Evolutionary conservation across 768 basidiomycete species (phyloP).

Genomic region (Gymnopilus dilepis): DNA sequence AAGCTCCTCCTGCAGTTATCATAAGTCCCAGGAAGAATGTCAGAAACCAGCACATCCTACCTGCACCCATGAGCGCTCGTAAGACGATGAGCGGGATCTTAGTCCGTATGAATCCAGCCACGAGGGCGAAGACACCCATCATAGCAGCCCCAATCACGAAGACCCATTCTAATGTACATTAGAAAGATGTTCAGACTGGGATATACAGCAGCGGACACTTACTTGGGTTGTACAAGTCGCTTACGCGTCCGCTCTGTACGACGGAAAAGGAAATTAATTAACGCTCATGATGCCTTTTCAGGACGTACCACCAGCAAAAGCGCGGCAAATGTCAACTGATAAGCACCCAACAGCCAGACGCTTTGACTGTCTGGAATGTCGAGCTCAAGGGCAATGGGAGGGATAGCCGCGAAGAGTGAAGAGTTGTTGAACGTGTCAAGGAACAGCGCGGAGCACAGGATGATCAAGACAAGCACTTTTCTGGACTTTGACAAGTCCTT

Average conservation of each 20-base stretch:
- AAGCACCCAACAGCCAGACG: slow-evolving; percentile 49
- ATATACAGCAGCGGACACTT: slow-evolving; percentile 11
- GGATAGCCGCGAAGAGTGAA: slow-evolving; percentile 45
- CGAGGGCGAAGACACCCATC: slow-evolving; percentile 50
- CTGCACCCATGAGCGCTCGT: slow-evolving; percentile 55
- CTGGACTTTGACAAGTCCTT: slow-evolving; percentile 16
- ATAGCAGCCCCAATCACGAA: slow-evolving; percentile 46
- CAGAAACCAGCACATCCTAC: slow-evolving; percentile 27
- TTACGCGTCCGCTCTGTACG: slow-evolving; percentile 43
- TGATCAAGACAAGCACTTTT: slow-evolving; percentile 31
- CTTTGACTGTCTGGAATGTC: slow-evolving; percentile 28
- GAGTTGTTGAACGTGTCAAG: slow-evolving; percentile 50
- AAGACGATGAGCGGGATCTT: slow-evolving; percentile 55
- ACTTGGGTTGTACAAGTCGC: slow-evolving; percentile 49
- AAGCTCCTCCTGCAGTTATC: slow-evolving; percentile 42
- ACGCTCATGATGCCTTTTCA: neutral
- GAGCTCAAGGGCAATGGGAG: slow-evolving; percentile 32
- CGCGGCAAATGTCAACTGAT: slow-evolving; percentile 47
- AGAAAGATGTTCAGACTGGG: neutral
- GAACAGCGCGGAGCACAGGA: slow-evolving; percentile 48
- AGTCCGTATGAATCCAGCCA: slow-evolving; percentile 50
- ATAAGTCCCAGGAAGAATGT: neutral
- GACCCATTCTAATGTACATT: slow-evolving; percentile 34
- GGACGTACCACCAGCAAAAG: slow-evolving; percentile 41
- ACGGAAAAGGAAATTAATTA: slow-evolving; percentile 1